Base-by-base conservation (phyloP, 2,329 filamentous ascomycete species). In the Macroventuria anomochaeta region DNA sequence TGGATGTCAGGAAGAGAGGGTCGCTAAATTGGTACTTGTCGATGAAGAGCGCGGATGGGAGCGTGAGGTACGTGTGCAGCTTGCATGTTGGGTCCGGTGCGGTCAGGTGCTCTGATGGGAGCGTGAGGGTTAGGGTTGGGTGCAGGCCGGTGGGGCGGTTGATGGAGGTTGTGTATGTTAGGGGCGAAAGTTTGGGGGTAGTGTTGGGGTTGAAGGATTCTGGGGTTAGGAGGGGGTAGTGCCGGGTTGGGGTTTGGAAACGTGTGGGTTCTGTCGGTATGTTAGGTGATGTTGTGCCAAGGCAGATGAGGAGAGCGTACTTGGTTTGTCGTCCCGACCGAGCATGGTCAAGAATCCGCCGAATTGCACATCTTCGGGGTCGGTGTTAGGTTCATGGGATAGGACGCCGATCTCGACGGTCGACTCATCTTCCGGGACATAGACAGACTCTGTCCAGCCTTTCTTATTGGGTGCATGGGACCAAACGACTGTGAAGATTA, bases 1-100 rank as follows among this genome's bases (percentile, higher is more conserved):
- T 91, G 0, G 91, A 93, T 3, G 85, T 75, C 25, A 96, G 82
- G 76, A 96, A 95, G 5, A 96, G 81, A 0, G 83, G 75, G 71
- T 93, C 90, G 20, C 79, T 81, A 55, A 97, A 83, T 74, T 96
- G 91, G 76, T 96, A 96, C 68, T 88, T 87, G 78, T 97, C 93
- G 32, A 89, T 85, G 75, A 97, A 97, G 57, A 97, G 81, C 41
- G 82, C 77, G 21, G 88, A 89, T 1, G 93, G 93, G 2, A 97
- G 83, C 0, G 91, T 96, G 21, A 96, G 77, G 74, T 96, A 91
- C 10, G 89, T 84, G 75, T 96, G 87, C 1, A 93, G 79, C 13
- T 83, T 82, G 74, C 93, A 97, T 36, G 69, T 65, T 7, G 43
- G 81, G 48, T 66, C 54, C 71, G 64, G 80, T 0, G 67, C 75